A percentile compares a stretch with the other conserved stretches of the same genome.
Conservation (phyloP, 345 rosid genomes). For the Gossypium arboreum region DNA sequence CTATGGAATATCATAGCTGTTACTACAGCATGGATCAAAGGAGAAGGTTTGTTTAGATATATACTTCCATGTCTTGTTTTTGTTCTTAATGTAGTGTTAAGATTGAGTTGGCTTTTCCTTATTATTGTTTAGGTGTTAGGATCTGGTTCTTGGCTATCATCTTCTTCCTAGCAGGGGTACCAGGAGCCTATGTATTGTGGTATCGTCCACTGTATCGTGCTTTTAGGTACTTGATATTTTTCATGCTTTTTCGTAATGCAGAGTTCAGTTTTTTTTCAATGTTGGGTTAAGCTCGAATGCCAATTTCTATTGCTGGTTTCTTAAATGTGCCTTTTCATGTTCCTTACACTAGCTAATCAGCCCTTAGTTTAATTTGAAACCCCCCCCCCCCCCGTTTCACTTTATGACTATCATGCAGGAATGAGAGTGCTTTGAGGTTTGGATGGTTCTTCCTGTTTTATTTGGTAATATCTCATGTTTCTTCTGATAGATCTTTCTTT, state of each 20-base stretch:
- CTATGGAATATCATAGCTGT: conserved; percentile 83
- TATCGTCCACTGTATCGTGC: conserved; percentile 96
- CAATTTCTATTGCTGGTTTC: not conserved
- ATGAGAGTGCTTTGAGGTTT: conserved; percentile 83
- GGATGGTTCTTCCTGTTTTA: conserved; percentile 92
- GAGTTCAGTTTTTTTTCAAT: not conserved
- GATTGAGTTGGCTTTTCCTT: not conserved
- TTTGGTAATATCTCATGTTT: conserved; percentile 39
- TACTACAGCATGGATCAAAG: conserved; percentile 84
- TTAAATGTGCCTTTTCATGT: not conserved
- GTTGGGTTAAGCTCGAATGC: not conserved
- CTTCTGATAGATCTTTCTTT: not conserved
- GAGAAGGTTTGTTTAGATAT: conserved; percentile 49
- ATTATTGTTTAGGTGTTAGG: conserved; percentile 49
- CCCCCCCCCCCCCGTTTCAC: not conserved
- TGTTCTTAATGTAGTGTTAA: not conserved
- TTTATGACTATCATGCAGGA: conserved; percentile 45
- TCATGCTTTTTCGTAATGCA: not conserved
- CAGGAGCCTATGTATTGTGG: conserved; percentile 90
- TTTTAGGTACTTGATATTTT: conserved; percentile 47
- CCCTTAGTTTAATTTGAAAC: not conserved
- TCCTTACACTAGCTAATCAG: not conserved
- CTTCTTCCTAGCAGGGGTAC: conserved; percentile 90
- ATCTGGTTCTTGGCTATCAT: conserved; percentile 93
- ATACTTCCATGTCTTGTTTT: not conserved